These are phyloP conservation scores for Mycena citricolor DNA, from an alignment of 1,284 basidiomycete genomes.

Conservation along the genomic window DNA sequence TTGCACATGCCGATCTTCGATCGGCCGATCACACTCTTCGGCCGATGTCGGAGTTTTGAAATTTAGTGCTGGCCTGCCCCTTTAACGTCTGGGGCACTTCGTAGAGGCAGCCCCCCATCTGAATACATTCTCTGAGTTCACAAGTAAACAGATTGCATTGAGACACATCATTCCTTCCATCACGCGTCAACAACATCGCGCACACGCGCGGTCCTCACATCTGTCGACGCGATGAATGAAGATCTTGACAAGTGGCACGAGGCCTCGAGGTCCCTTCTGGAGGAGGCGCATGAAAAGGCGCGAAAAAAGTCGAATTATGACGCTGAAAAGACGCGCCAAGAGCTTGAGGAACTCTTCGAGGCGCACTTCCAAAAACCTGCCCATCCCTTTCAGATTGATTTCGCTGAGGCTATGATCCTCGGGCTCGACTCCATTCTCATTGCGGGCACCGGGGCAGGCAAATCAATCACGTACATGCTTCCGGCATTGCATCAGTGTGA, in stretches of 20 bases:
- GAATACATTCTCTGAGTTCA: too few species aligned
- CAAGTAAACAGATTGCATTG: too few species aligned
- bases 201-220: too few species aligned
- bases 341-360: constrained; percentile 7
- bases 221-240: too few species aligned
- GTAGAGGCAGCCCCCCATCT: too few species aligned
- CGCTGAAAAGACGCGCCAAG: constrained; percentile 4
- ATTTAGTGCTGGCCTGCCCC: too few species aligned
- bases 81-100: too few species aligned
- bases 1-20: too few species aligned
- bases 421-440: constrained; percentile 24
- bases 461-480: constrained; percentile 25
- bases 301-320: constrained; percentile 6
- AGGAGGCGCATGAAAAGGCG: constrained; percentile 2
- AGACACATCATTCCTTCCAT: too few species aligned
- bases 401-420: constrained; percentile 22
- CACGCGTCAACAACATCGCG: too few species aligned
- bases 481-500: constrained; percentile 13
- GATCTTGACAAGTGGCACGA: background rate
- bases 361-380: constrained; percentile 8
- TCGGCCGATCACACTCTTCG: too few species aligned
- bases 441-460: constrained; percentile 26
- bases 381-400: constrained; percentile 12
- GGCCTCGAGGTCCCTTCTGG: background rate
- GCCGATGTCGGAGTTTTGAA: too few species aligned